Conservation (phyloP, 176 grass and related monocot genomes). For the Ampelocalamus luodianensis region DNA sequence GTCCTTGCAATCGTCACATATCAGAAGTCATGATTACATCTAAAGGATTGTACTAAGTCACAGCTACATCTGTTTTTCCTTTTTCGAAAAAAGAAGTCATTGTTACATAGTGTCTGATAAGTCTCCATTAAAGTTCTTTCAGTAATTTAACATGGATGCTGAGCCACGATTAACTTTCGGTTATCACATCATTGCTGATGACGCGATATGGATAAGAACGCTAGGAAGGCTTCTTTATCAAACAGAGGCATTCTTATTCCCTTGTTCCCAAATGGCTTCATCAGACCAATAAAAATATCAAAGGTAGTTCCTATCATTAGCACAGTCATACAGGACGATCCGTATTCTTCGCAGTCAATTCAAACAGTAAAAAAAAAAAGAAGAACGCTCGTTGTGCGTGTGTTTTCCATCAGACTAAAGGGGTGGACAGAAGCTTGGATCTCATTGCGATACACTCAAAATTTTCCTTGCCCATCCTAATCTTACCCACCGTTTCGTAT, state of each 20-base stretch:
- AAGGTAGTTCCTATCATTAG: not conserved
- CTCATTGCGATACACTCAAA: not conserved
- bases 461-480: not conserved
- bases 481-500: not conserved
- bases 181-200: not conserved
- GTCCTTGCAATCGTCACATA: too few species aligned
- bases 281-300: too few species aligned
- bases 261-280: not conserved
- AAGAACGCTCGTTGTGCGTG: not conserved
- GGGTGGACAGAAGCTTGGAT: not conserved
- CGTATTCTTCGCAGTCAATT: not conserved
- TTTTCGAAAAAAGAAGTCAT: not conserved
- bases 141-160: not conserved
- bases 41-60: not conserved
- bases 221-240: not conserved
- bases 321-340: not conserved
- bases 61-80: not conserved
- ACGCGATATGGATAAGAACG: not conserved
- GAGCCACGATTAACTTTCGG: not conserved
- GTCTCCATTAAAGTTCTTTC: not conserved
- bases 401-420: not conserved
- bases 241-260: not conserved
- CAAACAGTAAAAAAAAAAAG: not conserved
- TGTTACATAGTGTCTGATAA: not conserved
- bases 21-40: not conserved